Evolutionary conservation across 2,329 filamentous ascomycete species (phyloP), one percentile per base, ranked within the genome.

Genomic region (Fonsecaea nubica): DNA sequence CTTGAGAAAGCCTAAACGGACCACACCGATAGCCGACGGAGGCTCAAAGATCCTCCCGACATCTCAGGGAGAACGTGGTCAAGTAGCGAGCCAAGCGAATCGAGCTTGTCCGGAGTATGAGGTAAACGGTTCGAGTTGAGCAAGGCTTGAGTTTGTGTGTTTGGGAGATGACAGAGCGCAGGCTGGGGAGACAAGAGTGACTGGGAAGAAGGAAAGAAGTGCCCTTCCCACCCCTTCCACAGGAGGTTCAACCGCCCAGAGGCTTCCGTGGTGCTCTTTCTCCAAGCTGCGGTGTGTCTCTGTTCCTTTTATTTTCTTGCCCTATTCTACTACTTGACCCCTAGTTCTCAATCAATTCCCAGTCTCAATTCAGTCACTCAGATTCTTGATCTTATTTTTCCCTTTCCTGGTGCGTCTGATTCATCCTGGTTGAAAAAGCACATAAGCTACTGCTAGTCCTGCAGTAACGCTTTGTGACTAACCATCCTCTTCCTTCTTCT

Each of bases 391-490:
- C 15, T 12, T 40, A 13, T 13, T 40, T 15, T 40, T 15, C 15
- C 4, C 15, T 5, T 15, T 50, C 42, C 42, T 9, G 9, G 6
- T 18, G 3, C 10, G 13, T 35, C 42, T 48, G 38, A 58, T 33
- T 58, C 56, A 50, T 45, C 40, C 40, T 33, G 57, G 42, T 18
- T 36, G 40, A 13, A 45, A 15, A n/a, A 45, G 5, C 30, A 32
- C 30, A 32, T 18, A 36, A 45, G 40, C 57, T 50, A 59, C 33
- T n/a, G 30, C 38, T 59, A 59, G 57, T 52, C 57, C 36, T 45
- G 57, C 57, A 59, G 57, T 25, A 59, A 59, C 9, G 21, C 10
- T 33, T 48, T 45, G 40, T 59, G 38, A 59, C 57, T 59, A 59
- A 50, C 21, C 40, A 18, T 59, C 21, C 30, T 32, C 57, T 59